Evolutionary conservation across 75 land plant genomes (phyloP).

Genomic region (Pinus albicaulis): DNA sequence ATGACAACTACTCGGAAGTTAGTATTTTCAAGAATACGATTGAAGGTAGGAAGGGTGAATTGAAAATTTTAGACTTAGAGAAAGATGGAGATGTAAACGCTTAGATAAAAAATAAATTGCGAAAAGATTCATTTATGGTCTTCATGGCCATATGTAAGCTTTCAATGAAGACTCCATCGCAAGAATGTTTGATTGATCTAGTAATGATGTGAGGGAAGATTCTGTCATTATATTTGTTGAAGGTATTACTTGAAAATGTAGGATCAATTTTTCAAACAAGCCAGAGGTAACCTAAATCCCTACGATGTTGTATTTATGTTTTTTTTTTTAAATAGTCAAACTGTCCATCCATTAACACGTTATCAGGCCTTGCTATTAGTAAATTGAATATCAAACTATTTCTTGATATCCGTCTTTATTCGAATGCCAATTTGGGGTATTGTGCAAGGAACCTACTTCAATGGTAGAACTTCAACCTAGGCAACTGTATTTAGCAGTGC

Average conservation of each 20-base stretch:
- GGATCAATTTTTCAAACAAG: slow-evolving; percentile 59
- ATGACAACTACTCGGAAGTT: slow-evolving; percentile 20
- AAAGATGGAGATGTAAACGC: slow-evolving; percentile 15
- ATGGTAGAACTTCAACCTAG: too few species aligned
- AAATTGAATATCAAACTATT: neutral
- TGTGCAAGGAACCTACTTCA: too few species aligned
- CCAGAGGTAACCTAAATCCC: slow-evolving; percentile 35
- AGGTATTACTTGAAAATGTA: slow-evolving; percentile 54
- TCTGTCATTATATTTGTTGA: slow-evolving; percentile 65
- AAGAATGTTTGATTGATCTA: slow-evolving; percentile 55
- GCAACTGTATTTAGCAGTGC: too few species aligned
- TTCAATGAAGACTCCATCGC: slow-evolving; percentile 66
- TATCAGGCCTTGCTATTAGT: neutral
- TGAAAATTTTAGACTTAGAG: slow-evolving; percentile 21
- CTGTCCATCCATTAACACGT: neutral
- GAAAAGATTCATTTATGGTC: slow-evolving; percentile 58
- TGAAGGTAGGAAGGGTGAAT: slow-evolving; percentile 20
- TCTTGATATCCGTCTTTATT: too few species aligned
- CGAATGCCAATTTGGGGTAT: too few species aligned
- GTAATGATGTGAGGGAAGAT: slow-evolving; percentile 62
- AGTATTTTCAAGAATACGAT: slow-evolving; percentile 11
- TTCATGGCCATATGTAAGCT: slow-evolving; percentile 74
- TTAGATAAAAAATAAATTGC: slow-evolving; percentile 31
- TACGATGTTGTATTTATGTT: neutral
- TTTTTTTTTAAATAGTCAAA: neutral